Evolutionary conservation across 2,329 filamentous ascomycete genomes (phyloP).

Genomic region (Blastomyces parvus): DNA sequence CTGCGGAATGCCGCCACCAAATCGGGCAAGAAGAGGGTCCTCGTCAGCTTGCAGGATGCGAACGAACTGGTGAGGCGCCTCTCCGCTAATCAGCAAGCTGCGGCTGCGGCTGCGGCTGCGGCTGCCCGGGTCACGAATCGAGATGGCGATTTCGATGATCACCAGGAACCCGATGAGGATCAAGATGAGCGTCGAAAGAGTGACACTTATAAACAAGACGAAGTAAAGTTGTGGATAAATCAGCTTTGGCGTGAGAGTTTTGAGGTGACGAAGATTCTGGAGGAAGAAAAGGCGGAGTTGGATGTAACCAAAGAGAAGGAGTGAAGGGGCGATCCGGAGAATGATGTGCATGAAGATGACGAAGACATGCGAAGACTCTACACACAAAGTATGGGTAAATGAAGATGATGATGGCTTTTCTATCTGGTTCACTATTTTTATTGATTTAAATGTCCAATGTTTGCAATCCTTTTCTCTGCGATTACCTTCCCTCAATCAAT

Average conservation of each 20-base stretch:
- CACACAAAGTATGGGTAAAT: no score
- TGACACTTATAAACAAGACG: not conserved
- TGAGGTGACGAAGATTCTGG: slow-evolving; percentile 7
- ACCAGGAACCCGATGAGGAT: not conserved
- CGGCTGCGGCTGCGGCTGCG: not conserved
- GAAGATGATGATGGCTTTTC: no score
- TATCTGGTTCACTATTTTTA: not conserved
- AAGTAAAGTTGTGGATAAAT: not conserved
- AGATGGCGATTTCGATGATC: slow-evolving; percentile 1
- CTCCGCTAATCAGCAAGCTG: slow-evolving; percentile 19
- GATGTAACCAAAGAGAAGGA: no score
- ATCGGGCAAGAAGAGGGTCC: slow-evolving; percentile 37
- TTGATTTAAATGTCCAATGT: not conserved
- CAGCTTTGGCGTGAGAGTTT: not conserved
- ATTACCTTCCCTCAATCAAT: no score
- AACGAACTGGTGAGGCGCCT: slow-evolving; percentile 51
- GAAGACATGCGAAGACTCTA: no score
- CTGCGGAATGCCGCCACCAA: slow-evolving; percentile 5
- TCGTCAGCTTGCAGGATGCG: slow-evolving; percentile 50
- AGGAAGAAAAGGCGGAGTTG: slow-evolving; percentile 7
- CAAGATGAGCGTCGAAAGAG: slow-evolving; percentile 8
- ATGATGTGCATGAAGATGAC: no score
- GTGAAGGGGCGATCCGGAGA: not conserved
- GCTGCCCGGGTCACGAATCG: not conserved
- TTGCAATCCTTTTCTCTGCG: not conserved